Conservation (phyloP, 371 early-diverging fungal genomes). For the Nematocida major region DNA sequence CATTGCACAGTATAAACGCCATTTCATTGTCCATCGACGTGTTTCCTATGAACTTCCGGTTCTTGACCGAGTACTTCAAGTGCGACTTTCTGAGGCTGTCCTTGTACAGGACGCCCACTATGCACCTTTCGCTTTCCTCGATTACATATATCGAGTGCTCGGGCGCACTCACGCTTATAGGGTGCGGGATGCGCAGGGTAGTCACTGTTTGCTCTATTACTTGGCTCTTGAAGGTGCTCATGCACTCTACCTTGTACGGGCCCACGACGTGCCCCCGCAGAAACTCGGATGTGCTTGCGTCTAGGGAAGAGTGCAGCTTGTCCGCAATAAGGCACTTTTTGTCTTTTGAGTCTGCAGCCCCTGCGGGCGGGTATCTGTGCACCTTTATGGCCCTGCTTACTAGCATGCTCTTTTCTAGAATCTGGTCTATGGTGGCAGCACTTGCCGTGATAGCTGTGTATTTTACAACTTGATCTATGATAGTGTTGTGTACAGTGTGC, state of each 20-base stretch:
- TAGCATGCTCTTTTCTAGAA: slow-evolving; percentile 5
- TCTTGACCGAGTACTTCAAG: slow-evolving; percentile 22
- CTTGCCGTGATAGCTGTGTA: not conserved
- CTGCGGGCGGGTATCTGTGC: not conserved
- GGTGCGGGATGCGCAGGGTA: not conserved
- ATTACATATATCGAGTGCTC: not conserved
- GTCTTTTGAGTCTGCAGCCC: not conserved
- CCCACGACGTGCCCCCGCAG: not conserved
- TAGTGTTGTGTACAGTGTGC: not conserved
- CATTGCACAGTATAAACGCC: slow-evolving; percentile 51
- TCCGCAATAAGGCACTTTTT: not conserved
- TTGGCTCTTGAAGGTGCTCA: not conserved
- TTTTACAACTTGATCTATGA: not conserved
- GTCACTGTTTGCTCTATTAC: not conserved
- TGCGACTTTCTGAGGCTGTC: slow-evolving; percentile 41
- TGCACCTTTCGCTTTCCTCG: not conserved
- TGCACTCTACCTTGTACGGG: not conserved
- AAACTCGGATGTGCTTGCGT: too few relatives aligned
- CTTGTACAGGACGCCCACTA: slow-evolving; percentile 25
- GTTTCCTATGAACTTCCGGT: slow-evolving; percentile 55
- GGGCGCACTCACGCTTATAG: slow-evolving; percentile 5
- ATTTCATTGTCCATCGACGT: slow-evolving; percentile 57
- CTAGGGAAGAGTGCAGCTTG: not conserved
- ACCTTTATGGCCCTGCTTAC: not conserved
- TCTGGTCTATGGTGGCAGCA: not conserved